phyloP scores from a whole-genome alignment of 2,329 filamentous ascomycete genomes.

The Paradendryphiella salina region DNA sequence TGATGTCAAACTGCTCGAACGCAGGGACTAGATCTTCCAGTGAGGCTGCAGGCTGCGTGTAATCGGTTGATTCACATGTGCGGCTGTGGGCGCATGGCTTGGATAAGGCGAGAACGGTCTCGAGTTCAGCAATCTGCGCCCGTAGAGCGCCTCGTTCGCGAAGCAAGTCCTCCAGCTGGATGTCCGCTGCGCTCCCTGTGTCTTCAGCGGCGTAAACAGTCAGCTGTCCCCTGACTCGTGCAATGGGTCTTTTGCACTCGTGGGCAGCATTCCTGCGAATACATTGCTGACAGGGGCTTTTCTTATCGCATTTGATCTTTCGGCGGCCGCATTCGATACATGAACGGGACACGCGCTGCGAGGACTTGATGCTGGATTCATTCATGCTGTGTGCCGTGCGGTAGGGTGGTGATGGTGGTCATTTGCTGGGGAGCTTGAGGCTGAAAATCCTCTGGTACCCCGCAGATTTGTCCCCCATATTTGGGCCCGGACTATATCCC shows the following conservation, averaged over 20 bases:
- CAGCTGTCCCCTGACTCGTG: constrained; percentile 17
- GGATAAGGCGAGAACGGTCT: constrained; percentile 15
- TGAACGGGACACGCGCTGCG: constrained; percentile 14
- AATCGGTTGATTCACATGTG: constrained; percentile 9
- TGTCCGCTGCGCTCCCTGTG: not conserved
- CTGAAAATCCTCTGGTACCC: constrained; percentile 8
- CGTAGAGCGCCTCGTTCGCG: constrained; percentile 13
- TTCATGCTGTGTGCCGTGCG: constrained; percentile 4
- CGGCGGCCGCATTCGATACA: constrained; percentile 17
- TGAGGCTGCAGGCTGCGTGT: constrained; percentile 4
- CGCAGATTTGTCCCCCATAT: constrained; percentile 1
- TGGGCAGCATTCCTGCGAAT: constrained; percentile 15
- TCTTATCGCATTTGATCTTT: constrained; percentile 21
- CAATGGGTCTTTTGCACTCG: constrained; percentile 15
- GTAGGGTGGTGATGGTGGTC: not conserved
- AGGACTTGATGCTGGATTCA: constrained; percentile 14
- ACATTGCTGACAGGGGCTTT: constrained; percentile 13
- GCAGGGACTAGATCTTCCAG: constrained; percentile 17
- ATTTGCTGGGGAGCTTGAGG: constrained; percentile 9
- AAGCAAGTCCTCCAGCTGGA: constrained; percentile 10
- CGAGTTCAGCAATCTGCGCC: constrained; percentile 18
- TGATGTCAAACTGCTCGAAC: constrained; percentile 18
- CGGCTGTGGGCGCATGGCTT: constrained; percentile 18
- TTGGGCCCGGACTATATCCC: constrained; percentile 3
- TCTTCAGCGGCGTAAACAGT: constrained; percentile 12